Base-by-base conservation (phyloP, 805 yeast genomes). In the Sugiyamaella lignohabitans region DNA sequence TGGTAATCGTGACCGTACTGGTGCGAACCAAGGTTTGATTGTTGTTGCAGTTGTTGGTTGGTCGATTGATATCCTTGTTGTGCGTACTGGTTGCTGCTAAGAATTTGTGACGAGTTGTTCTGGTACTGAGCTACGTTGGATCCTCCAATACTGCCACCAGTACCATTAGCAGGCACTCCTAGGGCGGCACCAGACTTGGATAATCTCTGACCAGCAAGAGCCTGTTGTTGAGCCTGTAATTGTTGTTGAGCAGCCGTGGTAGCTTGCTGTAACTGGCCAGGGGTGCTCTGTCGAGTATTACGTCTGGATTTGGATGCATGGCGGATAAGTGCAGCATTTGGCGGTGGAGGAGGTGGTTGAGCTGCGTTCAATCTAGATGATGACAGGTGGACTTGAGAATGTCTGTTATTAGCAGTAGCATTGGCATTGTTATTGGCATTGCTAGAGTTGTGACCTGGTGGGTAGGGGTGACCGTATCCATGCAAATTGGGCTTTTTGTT, bases 401-500 rank as follows among this genome's bases (percentile, higher is more conserved):
- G 55, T n/a, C 52, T 48, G 16, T 56, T 46, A 23, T 43, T 22
- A 27, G 32, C 14, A 8, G 32, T 27, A 27, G 8, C 14, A 27
- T 27, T 27, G 14, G 32, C 32, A 8, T 27, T 8, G 23, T 39
- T 32, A 32, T 22, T 27, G 17, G 36, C 32, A 42, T 46, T 40
- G 22, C 43, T 29, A n/a, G 24, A 14, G 17, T 30, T 19, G 30
- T 52, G 52, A 24, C 51, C 77, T 43, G 82, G 82, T 48, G 96
- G 96, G 57, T 82, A 84, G 52, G 96, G 96, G 65, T 88, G 93
- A 30, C 97, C 97, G 65, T 89, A 89, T 38, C 98, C 98, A 66
- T 89, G 97, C 53, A 89, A 70, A 61, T 89, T 89, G 46, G 96
- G 95, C 66, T 89, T 89, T 64, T 87, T 88, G 67, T 88, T 88